phyloP scores from a whole-genome alignment of 495 filamentous ascomycete species.

The Aspergillus panamensis region DNA sequence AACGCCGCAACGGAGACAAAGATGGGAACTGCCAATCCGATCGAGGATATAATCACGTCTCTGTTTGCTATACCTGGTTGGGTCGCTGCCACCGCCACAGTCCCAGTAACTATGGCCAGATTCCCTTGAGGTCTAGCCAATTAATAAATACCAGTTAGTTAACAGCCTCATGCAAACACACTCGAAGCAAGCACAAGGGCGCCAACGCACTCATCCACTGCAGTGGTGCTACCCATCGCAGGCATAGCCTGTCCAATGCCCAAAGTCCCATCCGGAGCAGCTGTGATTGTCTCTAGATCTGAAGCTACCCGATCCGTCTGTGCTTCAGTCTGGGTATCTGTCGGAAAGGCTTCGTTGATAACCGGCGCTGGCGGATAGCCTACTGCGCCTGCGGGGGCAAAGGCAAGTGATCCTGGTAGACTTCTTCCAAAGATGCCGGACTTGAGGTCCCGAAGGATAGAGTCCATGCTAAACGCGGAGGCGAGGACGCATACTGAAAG shows the following conservation, averaged over 20 bases:
- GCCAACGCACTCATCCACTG: slow-evolving; percentile 3
- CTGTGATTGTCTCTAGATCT: neutral
- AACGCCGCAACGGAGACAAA: slow-evolving; percentile 5
- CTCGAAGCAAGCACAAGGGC: neutral
- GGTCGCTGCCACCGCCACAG: slow-evolving; percentile 6
- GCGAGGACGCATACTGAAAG: slow-evolving; percentile 11
- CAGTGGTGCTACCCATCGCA: neutral
- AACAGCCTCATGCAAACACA: too few relatives aligned
- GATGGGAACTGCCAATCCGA: slow-evolving; percentile 1
- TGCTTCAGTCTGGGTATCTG: neutral
- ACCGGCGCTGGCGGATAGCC: slow-evolving; percentile 19
- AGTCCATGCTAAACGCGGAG: slow-evolving; percentile 12
- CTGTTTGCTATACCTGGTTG: slow-evolving; percentile 9
- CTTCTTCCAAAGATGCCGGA: slow-evolving; percentile 15
- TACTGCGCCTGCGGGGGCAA: slow-evolving; percentile 21
- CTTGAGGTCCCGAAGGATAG: slow-evolving; percentile 2
- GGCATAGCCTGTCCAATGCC: neutral
- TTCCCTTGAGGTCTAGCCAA: slow-evolving; percentile 3
- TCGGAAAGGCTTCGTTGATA: neutral
- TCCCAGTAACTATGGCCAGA: slow-evolving; percentile 8
- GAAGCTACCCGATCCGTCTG: neutral
- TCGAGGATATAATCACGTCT: neutral
- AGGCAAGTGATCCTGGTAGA: slow-evolving; percentile 21
- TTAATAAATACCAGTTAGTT: too few relatives aligned
- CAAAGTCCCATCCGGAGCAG: neutral